Evolutionary conservation across 225 moss, liverwort and hornwort species (phyloP), one percentile per base, ranked within the genome.

Genomic region (Rhytidiadelphus loreus): DNA sequence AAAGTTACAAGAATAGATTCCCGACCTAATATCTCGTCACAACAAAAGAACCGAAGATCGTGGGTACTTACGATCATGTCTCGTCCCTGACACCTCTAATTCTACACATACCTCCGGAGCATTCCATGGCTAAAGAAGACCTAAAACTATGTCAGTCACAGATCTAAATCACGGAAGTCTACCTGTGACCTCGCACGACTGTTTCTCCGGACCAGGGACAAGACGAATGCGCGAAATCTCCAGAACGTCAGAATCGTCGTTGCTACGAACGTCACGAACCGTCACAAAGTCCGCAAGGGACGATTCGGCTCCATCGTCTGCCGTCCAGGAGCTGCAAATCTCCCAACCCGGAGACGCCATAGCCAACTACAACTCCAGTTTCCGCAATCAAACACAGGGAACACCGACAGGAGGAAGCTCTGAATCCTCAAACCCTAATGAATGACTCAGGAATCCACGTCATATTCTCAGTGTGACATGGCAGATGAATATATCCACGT

Each of bases 121-220:
- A 81, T 50, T 59, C 28, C 39, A 64, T 74, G 48, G 12, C 43
- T 10, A 79, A 75, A 85, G 7, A 72, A 59, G 39, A 81, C 41
- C 46, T 53, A 39, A 50, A 80, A 83, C 26, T 13, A 46, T 12
- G 44, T 30, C 63, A 72, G 44, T 13, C 35, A 46, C 81, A 57
- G 33, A 73, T 44, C 63, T n/a, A 16, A 66, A 63, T 50, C 81
- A 86, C 57, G 23, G 18, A 82, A 59, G 43, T 52, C 33, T 76
- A 91, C 94, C 94, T 90, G 87, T 91, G 83, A 94, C 85, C 86
- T 94, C 94, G 78, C 94, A 93, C 46, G 90, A 89, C 77, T 89
- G 87, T 84, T 89, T 93, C 89, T 92, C 92, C 82, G 90, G 92
- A 62, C 94, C 92, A 86, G 93, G 93, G 14, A 93, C 56, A 15